Evolutionary conservation across 768 basidiomycete genomes (phyloP).

Genomic region (Calocybe gangraenosa): DNA sequence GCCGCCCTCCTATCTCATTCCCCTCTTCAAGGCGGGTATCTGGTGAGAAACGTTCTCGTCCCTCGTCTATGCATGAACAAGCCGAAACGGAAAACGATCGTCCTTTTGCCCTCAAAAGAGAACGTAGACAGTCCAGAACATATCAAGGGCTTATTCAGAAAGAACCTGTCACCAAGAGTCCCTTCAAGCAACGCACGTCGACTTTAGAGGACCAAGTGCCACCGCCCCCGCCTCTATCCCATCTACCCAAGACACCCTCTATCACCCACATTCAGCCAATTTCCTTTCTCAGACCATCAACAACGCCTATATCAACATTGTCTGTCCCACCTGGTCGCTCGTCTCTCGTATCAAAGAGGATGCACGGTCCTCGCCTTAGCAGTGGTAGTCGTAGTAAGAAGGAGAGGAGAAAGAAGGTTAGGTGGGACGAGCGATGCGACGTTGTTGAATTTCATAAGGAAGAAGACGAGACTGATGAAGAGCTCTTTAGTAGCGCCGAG

Average conservation of each 20-base stretch:
- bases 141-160: slow-evolving; percentile 71
- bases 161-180: slow-evolving; percentile 80
- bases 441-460: slow-evolving; percentile 77
- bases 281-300: slow-evolving; percentile 19
- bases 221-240: slow-evolving; percentile 14
- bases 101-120: slow-evolving; percentile 64
- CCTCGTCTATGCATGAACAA: slow-evolving; percentile 66
- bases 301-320: slow-evolving; percentile 22
- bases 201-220: slow-evolving; percentile 22
- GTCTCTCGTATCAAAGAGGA: slow-evolving; percentile 64
- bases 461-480: slow-evolving; percentile 26
- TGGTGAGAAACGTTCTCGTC: slow-evolving; percentile 75
- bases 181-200: slow-evolving; percentile 48
- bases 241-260: slow-evolving; percentile 16
- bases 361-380: slow-evolving; percentile 71
- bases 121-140: slow-evolving; percentile 70
- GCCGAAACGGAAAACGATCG: slow-evolving; percentile 67
- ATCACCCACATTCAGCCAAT: slow-evolving; percentile 7
- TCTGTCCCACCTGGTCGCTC: slow-evolving; percentile 56
- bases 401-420: slow-evolving; percentile 72
- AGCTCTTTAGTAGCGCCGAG: slow-evolving; percentile 24
- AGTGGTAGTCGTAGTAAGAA: slow-evolving; percentile 36
- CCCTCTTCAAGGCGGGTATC: slow-evolving; percentile 52
- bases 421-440: slow-evolving; percentile 75
- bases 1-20: slow-evolving; percentile 27